Evolutionary conservation across 768 basidiomycete genomes (phyloP), one percentile per base, ranked within the genome.

Genomic region (Crassisporium funariophilum): DNA sequence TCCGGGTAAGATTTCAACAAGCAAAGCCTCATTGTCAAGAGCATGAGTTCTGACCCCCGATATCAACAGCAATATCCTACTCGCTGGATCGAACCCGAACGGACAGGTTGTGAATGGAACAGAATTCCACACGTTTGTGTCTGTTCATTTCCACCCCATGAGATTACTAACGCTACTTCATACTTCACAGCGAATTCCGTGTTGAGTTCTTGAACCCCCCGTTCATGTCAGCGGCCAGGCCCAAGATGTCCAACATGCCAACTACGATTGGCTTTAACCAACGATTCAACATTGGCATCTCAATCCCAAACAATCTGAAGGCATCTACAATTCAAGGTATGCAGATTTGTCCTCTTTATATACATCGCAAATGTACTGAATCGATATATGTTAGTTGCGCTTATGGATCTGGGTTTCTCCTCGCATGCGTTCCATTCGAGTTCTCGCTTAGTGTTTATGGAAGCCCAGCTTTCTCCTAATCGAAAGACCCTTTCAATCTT

Each of bases 81-180:
- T 63, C 54, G 74, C 74, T 8, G 77, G 76, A 2, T 76, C 73
- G 10, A 77, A 78, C 52, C 77, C 77, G 16, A 78, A 79, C 38
- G 53, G 50, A 10, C 20, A 54, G 25, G 58, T 62, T 2, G 59
- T 63, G 3, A 65, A 60, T 35, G 59, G 56, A 24, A 63, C 62
- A 22, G 45, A 59, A 41, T 63, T 62, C 43, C 55, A 51, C 36
- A 63, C 58, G 64, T 65, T 34, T 35, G 49, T 55, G n/a, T n/a
- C n/a, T 5, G 8, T 10, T 34, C 24, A 12, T 48, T 21, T 23
- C 23, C 6, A 4, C 31, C 13, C 22, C 34, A 15, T 35, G 20
- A 23, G 13, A 22, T 24, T 9, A 25, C 35, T 22, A 12, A 2
- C 17, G 8, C 9, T 12, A n/a, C 1, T n/a, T 8, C 10, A 16